These are phyloP conservation scores for Posidonia australis DNA, from an alignment of 106 monocot genomes.

Conservation along the genomic window DNA sequence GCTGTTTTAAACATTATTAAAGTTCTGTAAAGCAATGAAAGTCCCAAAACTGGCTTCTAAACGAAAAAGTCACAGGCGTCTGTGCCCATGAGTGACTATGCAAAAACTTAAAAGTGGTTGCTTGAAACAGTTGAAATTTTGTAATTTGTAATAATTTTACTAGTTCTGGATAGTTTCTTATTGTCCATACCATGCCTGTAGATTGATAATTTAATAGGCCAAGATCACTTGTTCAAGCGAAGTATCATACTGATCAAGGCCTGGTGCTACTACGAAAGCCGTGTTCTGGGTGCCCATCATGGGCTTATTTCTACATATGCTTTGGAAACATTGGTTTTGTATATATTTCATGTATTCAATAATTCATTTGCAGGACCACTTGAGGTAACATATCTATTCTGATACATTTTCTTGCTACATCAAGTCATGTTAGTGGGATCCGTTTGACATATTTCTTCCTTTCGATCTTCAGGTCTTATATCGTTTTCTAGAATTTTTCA, in stretches of 20 bases:
- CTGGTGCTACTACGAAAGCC: slow-evolving; percentile 93
- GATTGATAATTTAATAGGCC: slow-evolving; percentile 61
- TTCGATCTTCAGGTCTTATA: slow-evolving; percentile 53
- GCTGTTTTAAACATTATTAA: no score
- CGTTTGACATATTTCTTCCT: no score
- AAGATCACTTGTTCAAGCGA: slow-evolving; percentile 80
- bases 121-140: no score
- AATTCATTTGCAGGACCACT: slow-evolving; percentile 83
- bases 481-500: slow-evolving; percentile 93
- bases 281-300: slow-evolving; percentile 91
- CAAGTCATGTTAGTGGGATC: no score
- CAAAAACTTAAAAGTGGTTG: no score
- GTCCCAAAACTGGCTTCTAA: no score
- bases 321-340: slow-evolving; percentile 89
- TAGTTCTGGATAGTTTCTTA: no score
- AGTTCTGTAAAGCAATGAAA: no score
- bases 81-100: no score
- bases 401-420: no score
- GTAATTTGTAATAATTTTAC: no score
- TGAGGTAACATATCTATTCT: slow-evolving; percentile 83
- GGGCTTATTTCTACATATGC: slow-evolving; percentile 97
- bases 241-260: slow-evolving; percentile 93
- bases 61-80: no score
- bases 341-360: slow-evolving; percentile 93
- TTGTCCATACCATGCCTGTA: slow-evolving; percentile 24